These are phyloP conservation scores for Didymella pomorum DNA, from an alignment of 2,329 filamentous ascomycete species.

Conservation along the genomic window DNA sequence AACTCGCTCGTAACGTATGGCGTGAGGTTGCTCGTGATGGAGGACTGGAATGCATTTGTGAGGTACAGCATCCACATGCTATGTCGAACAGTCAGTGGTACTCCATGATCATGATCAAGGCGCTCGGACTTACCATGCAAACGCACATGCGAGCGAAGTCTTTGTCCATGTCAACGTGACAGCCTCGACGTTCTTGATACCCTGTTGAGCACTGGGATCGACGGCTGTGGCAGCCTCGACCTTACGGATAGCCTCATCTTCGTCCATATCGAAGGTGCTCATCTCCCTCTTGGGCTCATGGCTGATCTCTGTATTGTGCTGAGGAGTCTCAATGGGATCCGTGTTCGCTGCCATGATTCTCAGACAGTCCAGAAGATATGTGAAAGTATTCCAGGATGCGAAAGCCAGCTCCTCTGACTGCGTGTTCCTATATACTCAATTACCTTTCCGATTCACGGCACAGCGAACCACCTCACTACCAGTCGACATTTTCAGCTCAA, in stretches of 20 bases:
- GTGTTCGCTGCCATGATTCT: constrained; percentile 12
- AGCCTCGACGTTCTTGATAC: constrained; percentile 49
- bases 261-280: constrained; percentile 23
- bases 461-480: not conserved
- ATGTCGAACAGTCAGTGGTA: constrained; percentile 2
- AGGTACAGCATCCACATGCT: constrained; percentile 50
- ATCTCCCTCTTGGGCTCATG: constrained; percentile 23
- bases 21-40: constrained; percentile 45
- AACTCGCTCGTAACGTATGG: constrained; percentile 46
- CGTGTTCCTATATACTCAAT: not conserved
- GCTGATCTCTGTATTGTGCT: constrained; percentile 10
- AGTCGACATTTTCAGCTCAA: constrained; percentile 12
- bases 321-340: constrained; percentile 8
- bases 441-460: not conserved
- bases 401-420: not conserved
- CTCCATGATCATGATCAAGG: not conserved
- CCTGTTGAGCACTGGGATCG: constrained; percentile 37
- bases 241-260: constrained; percentile 29
- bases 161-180: constrained; percentile 51
- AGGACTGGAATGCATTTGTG: constrained; percentile 54
- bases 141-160: constrained; percentile 44
- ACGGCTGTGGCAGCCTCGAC: constrained; percentile 25
- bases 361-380: not conserved
- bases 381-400: not conserved
- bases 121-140: constrained; percentile 40